phyloP scores from a whole-genome alignment of 306 rosid species.

The Cucumis sativus region Cucumber_9930_V3 NC_026661.2:17597001-17597500 shows the following conservation, averaged over 20 bases:
- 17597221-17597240: constrained; percentile 44
- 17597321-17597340: constrained; percentile 57
- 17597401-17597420: constrained; percentile 8
- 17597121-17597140: constrained; percentile 40
- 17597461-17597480: constrained; percentile 22
- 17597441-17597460: constrained; percentile 35
- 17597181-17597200: constrained; percentile 22
- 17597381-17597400: constrained; percentile 17
- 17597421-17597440: constrained; percentile 15
- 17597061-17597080: constrained; percentile 40
- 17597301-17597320: constrained; percentile 44
- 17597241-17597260: constrained; percentile 92
- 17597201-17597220: constrained; percentile 42
- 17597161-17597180: constrained; percentile 62
- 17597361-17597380: constrained; percentile 23
- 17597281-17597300: constrained; percentile 62
- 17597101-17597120: constrained; percentile 67
- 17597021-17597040: constrained; percentile 77
- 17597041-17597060: constrained; percentile 62
- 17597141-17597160: constrained; percentile 82
- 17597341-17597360: constrained; percentile 39
- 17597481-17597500: constrained; percentile 19
- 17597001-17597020: constrained; percentile 74
- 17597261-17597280: constrained; percentile 71
- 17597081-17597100: constrained; percentile 38